Evolutionary conservation across 768 basidiomycete genomes (phyloP), one percentile per base, ranked within the genome.

Genomic region (Collybiopsis confluens): DNA sequence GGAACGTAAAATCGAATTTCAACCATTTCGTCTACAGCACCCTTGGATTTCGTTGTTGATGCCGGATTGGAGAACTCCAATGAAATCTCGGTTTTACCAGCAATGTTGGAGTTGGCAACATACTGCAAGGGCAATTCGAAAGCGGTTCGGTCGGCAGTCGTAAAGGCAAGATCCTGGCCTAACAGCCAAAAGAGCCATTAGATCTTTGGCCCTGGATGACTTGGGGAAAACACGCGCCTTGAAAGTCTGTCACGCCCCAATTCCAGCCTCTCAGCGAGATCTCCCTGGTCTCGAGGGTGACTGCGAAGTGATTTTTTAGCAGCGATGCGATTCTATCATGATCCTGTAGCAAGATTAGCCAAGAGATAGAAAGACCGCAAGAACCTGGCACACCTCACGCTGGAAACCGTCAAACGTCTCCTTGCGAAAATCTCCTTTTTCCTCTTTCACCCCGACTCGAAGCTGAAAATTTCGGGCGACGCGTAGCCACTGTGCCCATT

Each of bases 1-100:
- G 97, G 97, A 10, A 99, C 89, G 60, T 93, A 92, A 76, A 99
- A 92, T 13, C 97, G 85, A 61, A 98, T 94, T 69, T 99, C 97
- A 40, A 92, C 86, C 75, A 98, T 83, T 67, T 98, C 95, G 60
- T 98, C 96, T 46, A 79, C 80, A 51, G 73, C 65, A 10, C 61
- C 65, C 57, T 76, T 78, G 6, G 68, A 58, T 63, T 77, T 81
- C 18, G 71, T 67, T 2, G 68, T 64, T 2, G 70, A 61, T 0
- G 79, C 73, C 20, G 78, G 72, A 47, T 75, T 70, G 26, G 81
- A 74, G 65, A 98, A 97, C 66, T 99, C 97, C n/a, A 99, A 83
- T 0, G 97, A 93, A n/a, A 99, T 97, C 67, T 99, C 97, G 9
- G 92, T 95, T 57, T 92, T 91, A 20, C 92, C 93, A 11, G 93